Conservation (phyloP, 306 rosid genomes). For the Fagus sylvatica region DNA sequence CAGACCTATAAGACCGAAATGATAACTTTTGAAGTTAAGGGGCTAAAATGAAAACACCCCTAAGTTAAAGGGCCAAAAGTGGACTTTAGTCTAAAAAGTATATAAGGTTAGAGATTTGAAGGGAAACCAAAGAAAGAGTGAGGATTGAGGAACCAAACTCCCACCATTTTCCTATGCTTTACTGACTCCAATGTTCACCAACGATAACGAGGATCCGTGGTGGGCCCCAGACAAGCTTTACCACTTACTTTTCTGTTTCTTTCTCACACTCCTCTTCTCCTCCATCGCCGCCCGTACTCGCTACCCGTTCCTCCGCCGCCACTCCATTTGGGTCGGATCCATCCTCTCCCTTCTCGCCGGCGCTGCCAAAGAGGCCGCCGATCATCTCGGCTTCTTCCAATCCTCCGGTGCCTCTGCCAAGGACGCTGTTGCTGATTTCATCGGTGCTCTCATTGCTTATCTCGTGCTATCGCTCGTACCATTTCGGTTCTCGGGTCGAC, state of each 20-base stretch:
- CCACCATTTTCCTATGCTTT: not conserved
- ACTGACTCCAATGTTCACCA: too few species aligned
- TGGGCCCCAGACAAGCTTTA: constrained; percentile 59
- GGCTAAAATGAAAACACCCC: too few species aligned
- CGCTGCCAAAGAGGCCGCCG: constrained; percentile 81
- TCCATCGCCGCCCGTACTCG: constrained; percentile 36
- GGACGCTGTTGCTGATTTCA: constrained; percentile 62
- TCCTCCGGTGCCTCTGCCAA: constrained; percentile 72
- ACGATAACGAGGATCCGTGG: constrained; percentile 50
- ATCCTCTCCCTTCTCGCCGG: constrained; percentile 62
- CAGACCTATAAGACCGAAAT: too few species aligned
- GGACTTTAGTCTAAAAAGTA: too few species aligned
- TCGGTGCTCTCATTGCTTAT: constrained; percentile 61
- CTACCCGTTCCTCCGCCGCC: constrained; percentile 59
- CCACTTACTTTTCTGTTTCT: constrained; percentile 57
- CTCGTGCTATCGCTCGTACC: constrained; percentile 33
- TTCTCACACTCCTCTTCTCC: constrained; percentile 57
- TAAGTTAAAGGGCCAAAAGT: too few species aligned
- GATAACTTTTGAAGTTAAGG: too few species aligned
- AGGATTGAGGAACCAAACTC: too few species aligned
- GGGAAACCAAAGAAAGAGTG: too few species aligned
- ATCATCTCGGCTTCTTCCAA: constrained; percentile 65
- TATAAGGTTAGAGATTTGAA: too few species aligned
- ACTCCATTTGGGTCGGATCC: constrained; percentile 49
- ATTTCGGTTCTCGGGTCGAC: constrained; percentile 15